These are phyloP conservation scores for Pseudogymnoascus sp. DNA, from an alignment of 2,329 filamentous ascomycete genomes.

Conservation along the genomic window DNA sequence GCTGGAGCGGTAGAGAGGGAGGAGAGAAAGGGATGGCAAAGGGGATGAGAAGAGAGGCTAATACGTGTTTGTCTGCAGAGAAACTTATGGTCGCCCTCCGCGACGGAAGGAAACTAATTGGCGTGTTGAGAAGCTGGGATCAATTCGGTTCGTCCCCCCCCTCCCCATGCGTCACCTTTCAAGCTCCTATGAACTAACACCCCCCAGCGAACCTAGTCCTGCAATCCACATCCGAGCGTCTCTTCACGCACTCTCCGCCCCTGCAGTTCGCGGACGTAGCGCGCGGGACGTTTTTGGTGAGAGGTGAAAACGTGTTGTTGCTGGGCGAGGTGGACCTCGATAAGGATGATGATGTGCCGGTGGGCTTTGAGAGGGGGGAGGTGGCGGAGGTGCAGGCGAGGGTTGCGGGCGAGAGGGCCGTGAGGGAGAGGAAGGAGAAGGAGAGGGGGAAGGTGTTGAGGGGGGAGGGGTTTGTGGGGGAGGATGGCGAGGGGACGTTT, in stretches of 20 bases:
- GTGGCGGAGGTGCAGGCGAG: conserved; percentile 63
- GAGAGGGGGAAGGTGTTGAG: conserved; percentile 62
- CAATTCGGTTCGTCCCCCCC: conserved; percentile 71
- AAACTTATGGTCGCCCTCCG: conserved; percentile 88
- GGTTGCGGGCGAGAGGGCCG: conserved; percentile 62
- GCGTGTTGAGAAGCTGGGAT: conserved; percentile 91
- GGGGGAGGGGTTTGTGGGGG: conserved; percentile 79
- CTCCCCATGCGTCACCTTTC: conserved; percentile 5
- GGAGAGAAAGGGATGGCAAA: conserved; percentile 6
- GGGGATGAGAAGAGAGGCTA: conserved; percentile 17
- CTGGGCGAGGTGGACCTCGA: conserved; percentile 96
- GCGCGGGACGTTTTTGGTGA: conserved; percentile 81
- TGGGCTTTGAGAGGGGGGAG: conserved; percentile 58
- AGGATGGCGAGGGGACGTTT: conserved; percentile 45
- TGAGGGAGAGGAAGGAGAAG: conserved; percentile 69
- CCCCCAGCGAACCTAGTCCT: conserved; percentile 81
- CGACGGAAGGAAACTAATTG: conserved; percentile 89
- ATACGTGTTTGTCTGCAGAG: conserved; percentile 48
- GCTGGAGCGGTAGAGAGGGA: conserved; percentile 13
- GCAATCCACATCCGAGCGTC: conserved; percentile 83
- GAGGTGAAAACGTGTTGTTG: conserved; percentile 94
- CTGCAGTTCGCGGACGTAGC: conserved; percentile 75
- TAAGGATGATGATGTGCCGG: conserved; percentile 80
- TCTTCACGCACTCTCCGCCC: conserved; percentile 50
- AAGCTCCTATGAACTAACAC: conserved; percentile 13